Conservation (phyloP, 441 rosid genomes). For the Theobroma grandiflorum region DNA sequence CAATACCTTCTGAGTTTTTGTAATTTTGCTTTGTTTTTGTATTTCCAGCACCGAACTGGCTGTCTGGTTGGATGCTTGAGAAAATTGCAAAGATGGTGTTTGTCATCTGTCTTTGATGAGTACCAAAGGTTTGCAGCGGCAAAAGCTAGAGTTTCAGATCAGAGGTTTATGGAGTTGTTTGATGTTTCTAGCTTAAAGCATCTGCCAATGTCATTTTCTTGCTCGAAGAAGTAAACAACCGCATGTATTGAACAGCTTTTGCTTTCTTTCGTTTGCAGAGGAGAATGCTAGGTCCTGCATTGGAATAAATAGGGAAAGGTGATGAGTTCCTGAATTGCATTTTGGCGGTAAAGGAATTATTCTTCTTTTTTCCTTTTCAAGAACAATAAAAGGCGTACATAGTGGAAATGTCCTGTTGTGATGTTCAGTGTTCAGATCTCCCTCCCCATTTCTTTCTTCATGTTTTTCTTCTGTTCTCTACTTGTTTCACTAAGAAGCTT, state of each 20-base stretch:
- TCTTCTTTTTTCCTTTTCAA: slow-evolving; percentile 36
- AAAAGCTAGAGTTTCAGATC: slow-evolving; percentile 77
- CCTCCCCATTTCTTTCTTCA: not conserved
- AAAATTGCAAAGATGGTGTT: slow-evolving; percentile 72
- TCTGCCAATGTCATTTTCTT: slow-evolving; percentile 72
- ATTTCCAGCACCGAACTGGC: slow-evolving; percentile 71
- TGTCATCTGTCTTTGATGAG: slow-evolving; percentile 67
- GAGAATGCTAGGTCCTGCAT: slow-evolving; percentile 38
- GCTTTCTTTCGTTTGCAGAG: slow-evolving; percentile 32
- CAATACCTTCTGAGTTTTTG: not conserved
- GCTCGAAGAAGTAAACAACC: slow-evolving; percentile 52
- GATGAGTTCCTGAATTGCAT: slow-evolving; percentile 49
- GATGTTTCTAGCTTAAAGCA: slow-evolving; percentile 65
- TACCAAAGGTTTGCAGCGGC: slow-evolving; percentile 74
- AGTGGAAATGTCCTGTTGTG: not conserved
- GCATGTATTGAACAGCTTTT: slow-evolving; percentile 31
- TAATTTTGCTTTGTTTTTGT: slow-evolving; percentile 12
- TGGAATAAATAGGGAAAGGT: slow-evolving; percentile 49
- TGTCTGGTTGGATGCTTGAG: slow-evolving; percentile 77
- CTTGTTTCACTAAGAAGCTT: slow-evolving; percentile 14
- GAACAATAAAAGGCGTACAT: slow-evolving; percentile 33
- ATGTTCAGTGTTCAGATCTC: not conserved
- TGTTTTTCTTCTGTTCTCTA: not conserved
- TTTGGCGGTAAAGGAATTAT: slow-evolving; percentile 42
- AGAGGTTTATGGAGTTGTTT: slow-evolving; percentile 72